Evolutionary conservation across 768 basidiomycete species (phyloP).

Genomic region (Sarcomyxa edulis): DNA sequence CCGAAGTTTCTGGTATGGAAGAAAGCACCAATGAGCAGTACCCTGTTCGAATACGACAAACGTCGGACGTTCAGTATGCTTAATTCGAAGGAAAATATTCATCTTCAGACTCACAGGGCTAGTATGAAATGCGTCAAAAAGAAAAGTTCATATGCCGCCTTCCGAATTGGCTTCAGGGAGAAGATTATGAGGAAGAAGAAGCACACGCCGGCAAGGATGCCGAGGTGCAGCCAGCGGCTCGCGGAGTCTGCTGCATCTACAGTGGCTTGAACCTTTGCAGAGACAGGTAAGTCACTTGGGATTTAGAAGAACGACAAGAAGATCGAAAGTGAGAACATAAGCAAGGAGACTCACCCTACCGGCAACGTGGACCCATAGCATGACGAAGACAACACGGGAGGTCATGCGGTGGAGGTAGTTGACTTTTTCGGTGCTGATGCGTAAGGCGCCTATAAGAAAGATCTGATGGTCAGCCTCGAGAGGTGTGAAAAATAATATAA

Average conservation of each 20-base stretch:
- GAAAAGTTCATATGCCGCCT: conserved; percentile 33
- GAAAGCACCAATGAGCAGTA: conserved; percentile 7
- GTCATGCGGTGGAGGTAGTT: conserved; percentile 7
- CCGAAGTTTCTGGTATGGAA: conserved; percentile 4
- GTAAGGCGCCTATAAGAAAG: too few relatives aligned
- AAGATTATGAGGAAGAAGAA: conserved; percentile 26
- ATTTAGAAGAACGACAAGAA: not conserved
- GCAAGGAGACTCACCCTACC: conserved; percentile 3
- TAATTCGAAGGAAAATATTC: too few relatives aligned
- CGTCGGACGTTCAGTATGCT: too few relatives aligned
- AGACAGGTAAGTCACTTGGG: not conserved
- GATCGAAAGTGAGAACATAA: too few relatives aligned
- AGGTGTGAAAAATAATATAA: too few relatives aligned
- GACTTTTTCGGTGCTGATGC: too few relatives aligned
- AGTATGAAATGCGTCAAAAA: conserved; percentile 31
- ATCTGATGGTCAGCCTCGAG: too few relatives aligned
- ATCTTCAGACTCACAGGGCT: conserved; percentile 32
- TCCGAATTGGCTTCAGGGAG: conserved; percentile 31
- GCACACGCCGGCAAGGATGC: conserved; percentile 25
- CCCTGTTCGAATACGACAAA: too few relatives aligned
- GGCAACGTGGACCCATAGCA: conserved; percentile 3
- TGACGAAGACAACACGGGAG: too few relatives aligned
- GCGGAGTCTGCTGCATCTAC: conserved; percentile 7
- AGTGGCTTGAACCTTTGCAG: too few relatives aligned
- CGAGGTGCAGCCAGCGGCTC: conserved; percentile 20